A percentile compares a stretch with the other conserved stretches of the same genome.
phyloP scores from a whole-genome alignment of 2,329 filamentous ascomycete genomes.

The Exophiala sp. region DNA sequence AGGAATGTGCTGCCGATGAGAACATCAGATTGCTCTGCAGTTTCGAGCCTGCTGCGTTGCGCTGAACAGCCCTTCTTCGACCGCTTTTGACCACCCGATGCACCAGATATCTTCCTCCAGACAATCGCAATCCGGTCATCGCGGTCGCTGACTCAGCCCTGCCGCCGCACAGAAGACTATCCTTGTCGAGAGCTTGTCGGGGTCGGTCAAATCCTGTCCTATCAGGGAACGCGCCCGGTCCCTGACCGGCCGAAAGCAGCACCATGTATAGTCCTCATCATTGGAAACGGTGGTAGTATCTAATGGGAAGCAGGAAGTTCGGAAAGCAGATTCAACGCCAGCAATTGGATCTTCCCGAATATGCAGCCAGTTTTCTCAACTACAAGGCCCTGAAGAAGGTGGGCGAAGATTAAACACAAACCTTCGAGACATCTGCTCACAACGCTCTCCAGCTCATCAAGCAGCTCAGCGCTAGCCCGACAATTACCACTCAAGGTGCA shows the following conservation, averaged over 20 bases:
- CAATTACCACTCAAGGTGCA: conserved; percentile 64
- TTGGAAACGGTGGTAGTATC: conserved; percentile 6
- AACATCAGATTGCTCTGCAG: conserved; percentile 1
- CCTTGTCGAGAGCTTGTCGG: conserved; percentile 7
- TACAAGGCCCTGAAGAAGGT: conserved; percentile 99
- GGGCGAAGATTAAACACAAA: conserved; percentile 24
- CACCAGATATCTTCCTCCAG: conserved; percentile 5
- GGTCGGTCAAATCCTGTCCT: conserved; percentile 3
- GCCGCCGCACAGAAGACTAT: background rate
- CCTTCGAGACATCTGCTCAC: conserved; percentile 20
- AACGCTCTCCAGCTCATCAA: conserved; percentile 75
- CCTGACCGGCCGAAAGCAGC: conserved; percentile 8
- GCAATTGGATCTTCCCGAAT: conserved; percentile 97
- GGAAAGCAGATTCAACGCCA: conserved; percentile 99
- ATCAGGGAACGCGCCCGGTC: background rate
- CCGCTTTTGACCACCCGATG: conserved; percentile 14
- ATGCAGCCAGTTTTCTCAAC: conserved; percentile 97
- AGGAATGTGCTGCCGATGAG: conserved; percentile 13
- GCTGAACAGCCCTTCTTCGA: conserved; percentile 6
- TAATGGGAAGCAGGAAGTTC: conserved; percentile 71
- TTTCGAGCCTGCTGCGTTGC: background rate
- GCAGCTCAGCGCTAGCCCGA: conserved; percentile 87
- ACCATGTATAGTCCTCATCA: conserved; percentile 25
- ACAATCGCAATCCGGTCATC: conserved; percentile 8
- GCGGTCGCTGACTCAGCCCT: conserved; percentile 6